phyloP scores from a whole-genome alignment of 2,329 filamentous ascomycete species.

The Chlorencoelia australis region DNA sequence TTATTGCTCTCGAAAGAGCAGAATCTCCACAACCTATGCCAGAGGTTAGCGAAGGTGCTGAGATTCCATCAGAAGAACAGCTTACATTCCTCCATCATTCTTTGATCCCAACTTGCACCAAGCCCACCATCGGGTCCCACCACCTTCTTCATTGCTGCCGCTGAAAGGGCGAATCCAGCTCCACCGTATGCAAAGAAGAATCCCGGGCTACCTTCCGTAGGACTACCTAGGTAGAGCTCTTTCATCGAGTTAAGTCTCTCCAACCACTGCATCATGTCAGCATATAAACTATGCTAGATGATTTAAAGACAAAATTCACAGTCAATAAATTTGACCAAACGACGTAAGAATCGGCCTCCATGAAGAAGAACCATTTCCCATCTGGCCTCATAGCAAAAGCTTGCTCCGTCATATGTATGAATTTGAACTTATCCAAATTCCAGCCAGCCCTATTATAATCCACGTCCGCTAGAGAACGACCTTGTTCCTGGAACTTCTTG shows the following conservation, averaged over 20 bases:
- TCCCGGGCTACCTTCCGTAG: slow-evolving; percentile 33
- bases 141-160: slow-evolving; percentile 40
- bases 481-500: slow-evolving; percentile 34
- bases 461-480: slow-evolving; percentile 36
- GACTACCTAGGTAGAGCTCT: slow-evolving; percentile 37
- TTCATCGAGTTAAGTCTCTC: slow-evolving; percentile 33
- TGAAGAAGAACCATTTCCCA: slow-evolving; percentile 49
- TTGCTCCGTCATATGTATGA: slow-evolving; percentile 48
- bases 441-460: slow-evolving; percentile 31
- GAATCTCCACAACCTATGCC: slow-evolving; percentile 40
- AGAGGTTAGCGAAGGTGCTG: too few species aligned
- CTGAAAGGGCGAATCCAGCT: slow-evolving; percentile 43
- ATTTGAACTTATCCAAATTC: slow-evolving; percentile 55
- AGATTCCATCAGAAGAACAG: too few species aligned
- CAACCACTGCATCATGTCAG: too few species aligned
- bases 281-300: too few species aligned
- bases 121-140: slow-evolving; percentile 33
- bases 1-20: slow-evolving; percentile 37
- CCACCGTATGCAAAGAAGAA: slow-evolving; percentile 46
- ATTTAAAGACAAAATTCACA: too few species aligned
- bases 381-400: slow-evolving; percentile 38
- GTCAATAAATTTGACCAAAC: slow-evolving; percentile 41
- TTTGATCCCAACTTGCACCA: slow-evolving; percentile 37
- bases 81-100: slow-evolving; percentile 31
- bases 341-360: slow-evolving; percentile 50